Evolutionary conservation across 148 eudicot genomes (phyloP).

Genomic region (Selenicereus undatus): DNA sequence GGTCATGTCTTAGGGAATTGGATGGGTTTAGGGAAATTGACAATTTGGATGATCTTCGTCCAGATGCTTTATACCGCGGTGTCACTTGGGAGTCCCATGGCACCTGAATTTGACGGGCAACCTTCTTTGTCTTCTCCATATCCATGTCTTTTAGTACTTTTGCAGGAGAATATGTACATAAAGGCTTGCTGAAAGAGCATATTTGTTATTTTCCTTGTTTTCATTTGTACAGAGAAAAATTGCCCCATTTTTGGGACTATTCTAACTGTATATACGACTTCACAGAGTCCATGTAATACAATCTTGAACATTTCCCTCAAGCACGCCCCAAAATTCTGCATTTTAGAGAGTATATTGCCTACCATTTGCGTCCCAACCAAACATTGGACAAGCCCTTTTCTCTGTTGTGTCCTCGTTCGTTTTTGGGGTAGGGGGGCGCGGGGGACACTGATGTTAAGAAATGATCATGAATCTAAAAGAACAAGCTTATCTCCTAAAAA

Average conservation of each 20-base stretch:
- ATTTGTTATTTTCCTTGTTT: not conserved
- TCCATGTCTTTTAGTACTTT: not conserved
- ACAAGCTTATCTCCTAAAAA: too few species aligned
- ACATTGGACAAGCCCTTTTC: too few species aligned
- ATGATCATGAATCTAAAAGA: too few species aligned
- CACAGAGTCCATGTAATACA: not conserved
- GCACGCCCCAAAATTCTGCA: too few species aligned
- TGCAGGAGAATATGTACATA: not conserved
- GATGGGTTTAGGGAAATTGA: conserved; percentile 54
- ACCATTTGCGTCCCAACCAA: not conserved
- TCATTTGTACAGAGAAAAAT: conserved; percentile 19
- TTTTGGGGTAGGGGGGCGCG: too few species aligned
- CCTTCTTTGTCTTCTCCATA: not conserved
- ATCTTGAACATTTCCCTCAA: not conserved
- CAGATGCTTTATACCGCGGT: conserved; percentile 69
- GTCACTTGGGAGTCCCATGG: conserved; percentile 26
- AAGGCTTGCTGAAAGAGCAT: conserved; percentile 11
- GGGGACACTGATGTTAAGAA: too few species aligned
- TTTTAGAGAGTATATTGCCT: not conserved
- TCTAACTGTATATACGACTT: conserved; percentile 22
- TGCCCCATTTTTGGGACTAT: conserved; percentile 2
- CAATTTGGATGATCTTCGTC: conserved; percentile 68
- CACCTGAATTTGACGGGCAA: not conserved
- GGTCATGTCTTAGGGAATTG: conserved; percentile 57
- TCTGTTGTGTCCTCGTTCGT: too few species aligned